Conservation (phyloP, 2,329 filamentous ascomycete genomes). For the Aulographum hederae region DNA sequence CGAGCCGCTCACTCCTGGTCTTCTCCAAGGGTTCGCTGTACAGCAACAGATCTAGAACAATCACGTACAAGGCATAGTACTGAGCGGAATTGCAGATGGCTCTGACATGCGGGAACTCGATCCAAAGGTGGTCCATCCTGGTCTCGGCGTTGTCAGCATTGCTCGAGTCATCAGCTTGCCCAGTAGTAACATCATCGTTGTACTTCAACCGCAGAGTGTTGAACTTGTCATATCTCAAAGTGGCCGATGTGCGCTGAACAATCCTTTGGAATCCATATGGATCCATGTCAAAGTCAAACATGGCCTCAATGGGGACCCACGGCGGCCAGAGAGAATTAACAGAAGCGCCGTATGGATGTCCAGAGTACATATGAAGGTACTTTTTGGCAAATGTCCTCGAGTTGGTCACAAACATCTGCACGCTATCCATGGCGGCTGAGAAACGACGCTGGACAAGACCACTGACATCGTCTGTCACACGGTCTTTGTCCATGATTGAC, state of each 20-base stretch:
- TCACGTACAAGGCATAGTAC: conserved; percentile 97
- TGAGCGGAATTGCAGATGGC: conserved; percentile 95
- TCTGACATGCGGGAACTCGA: conserved; percentile 85
- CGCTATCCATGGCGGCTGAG: conserved; percentile 87
- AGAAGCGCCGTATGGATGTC: conserved; percentile 77
- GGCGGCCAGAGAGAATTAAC: conserved; percentile 83
- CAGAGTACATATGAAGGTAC: conserved; percentile 81
- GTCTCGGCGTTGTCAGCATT: conserved; percentile 27
- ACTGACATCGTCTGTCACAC: conserved; percentile 81
- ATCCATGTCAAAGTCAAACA: conserved; percentile 88
- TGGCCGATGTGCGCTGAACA: conserved; percentile 90
- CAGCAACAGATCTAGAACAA: conserved; percentile 84
- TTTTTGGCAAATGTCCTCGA: conserved; percentile 76
- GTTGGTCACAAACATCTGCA: conserved; percentile 94
- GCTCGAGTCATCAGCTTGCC: conserved; percentile 15
- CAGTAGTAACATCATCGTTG: conserved; percentile 71
- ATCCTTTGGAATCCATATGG: conserved; percentile 97
- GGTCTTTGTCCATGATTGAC: conserved; percentile 92
- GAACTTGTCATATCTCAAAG: conserved; percentile 91
- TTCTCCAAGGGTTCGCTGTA: conserved; percentile 96
- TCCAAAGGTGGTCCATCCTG: conserved; percentile 90
- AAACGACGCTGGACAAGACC: conserved; percentile 91
- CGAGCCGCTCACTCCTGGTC: conserved; percentile 82
- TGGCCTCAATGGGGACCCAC: conserved; percentile 95
- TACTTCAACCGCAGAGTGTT: conserved; percentile 94